phyloP scores from a whole-genome alignment of 2,329 filamentous ascomycete genomes.

The Cladosporium sp. region DNA sequence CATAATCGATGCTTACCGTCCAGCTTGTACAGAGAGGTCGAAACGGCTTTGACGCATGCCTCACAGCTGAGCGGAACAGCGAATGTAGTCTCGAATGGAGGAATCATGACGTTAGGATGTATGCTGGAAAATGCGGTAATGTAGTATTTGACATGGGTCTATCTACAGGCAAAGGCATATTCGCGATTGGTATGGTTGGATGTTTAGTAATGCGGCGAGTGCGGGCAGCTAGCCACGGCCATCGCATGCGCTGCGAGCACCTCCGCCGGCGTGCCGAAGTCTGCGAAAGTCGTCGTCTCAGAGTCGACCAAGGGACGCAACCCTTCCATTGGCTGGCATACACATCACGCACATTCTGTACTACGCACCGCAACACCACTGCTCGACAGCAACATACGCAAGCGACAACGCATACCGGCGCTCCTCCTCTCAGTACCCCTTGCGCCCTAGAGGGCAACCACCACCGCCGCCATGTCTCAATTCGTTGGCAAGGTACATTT shows the following conservation, averaged over 20 bases:
- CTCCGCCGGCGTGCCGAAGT: background rate
- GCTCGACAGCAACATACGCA: background rate
- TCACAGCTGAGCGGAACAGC: conserved; percentile 93
- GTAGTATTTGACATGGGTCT: background rate
- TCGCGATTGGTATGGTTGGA: background rate
- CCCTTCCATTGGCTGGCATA: background rate
- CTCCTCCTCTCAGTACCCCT: background rate
- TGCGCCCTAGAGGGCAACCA: conserved; percentile 7
- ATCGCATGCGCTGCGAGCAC: background rate
- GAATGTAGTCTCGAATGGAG: conserved; percentile 71
- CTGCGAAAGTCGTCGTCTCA: background rate
- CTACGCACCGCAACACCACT: background rate
- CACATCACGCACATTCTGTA: background rate
- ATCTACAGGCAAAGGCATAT: conserved; percentile 4
- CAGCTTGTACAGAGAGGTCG: conserved; percentile 70
- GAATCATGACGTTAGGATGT: conserved; percentile 26
- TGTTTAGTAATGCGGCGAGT: conserved; percentile 12
- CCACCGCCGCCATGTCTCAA: conserved; percentile 7
- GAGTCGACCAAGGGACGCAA: conserved; percentile 3
- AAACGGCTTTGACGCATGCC: conserved; percentile 80
- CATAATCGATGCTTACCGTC: conserved; percentile 47
- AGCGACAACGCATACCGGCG: background rate
- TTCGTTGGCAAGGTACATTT: conserved; percentile 10
- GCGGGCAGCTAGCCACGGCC: conserved; percentile 2
- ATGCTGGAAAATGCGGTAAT: background rate